Percentiles rank a stretch among this genome's conserved stretches.
These are phyloP conservation scores for Paramecium biaurelia DNA, from an alignment of 73 alveolate genomes.

Conservation along the genomic window DNA sequence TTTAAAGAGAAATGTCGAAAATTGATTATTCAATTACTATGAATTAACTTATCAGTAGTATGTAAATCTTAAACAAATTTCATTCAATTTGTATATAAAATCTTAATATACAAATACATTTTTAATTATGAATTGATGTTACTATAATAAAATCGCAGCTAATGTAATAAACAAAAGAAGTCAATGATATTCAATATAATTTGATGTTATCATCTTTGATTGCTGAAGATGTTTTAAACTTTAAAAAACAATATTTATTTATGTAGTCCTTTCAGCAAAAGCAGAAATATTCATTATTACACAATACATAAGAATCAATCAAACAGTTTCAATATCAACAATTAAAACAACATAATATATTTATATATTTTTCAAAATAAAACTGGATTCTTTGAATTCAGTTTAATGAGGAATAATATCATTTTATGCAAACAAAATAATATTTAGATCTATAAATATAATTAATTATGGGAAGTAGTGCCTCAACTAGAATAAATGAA, in stretches of 20 bases:
- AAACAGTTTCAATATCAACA: neutral
- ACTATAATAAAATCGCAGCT: too few relatives aligned
- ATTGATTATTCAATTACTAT: too few relatives aligned
- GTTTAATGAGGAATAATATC: neutral
- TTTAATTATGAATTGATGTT: too few relatives aligned
- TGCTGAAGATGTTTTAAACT: neutral
- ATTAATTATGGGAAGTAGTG: neutral
- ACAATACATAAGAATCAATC: neutral
- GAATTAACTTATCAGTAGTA: too few relatives aligned
- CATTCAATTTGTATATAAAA: too few relatives aligned
- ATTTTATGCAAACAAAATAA: neutral
- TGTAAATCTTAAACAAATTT: too few relatives aligned
- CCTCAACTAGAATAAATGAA: neutral
- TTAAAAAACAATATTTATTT: too few relatives aligned
- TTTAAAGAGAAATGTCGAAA: too few relatives aligned
- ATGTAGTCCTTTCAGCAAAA: neutral
- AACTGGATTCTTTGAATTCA: neutral
- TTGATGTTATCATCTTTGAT: too few relatives aligned
- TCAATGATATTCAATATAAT: too few relatives aligned
- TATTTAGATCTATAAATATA: neutral
- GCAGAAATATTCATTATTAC: neutral
- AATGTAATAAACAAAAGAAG: too few relatives aligned
- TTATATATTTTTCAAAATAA: neutral
- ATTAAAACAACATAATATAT: neutral
- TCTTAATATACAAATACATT: too few relatives aligned